Base-by-base conservation (phyloP, 2,329 filamentous ascomycete genomes). In the Neurospora sp. region DNA sequence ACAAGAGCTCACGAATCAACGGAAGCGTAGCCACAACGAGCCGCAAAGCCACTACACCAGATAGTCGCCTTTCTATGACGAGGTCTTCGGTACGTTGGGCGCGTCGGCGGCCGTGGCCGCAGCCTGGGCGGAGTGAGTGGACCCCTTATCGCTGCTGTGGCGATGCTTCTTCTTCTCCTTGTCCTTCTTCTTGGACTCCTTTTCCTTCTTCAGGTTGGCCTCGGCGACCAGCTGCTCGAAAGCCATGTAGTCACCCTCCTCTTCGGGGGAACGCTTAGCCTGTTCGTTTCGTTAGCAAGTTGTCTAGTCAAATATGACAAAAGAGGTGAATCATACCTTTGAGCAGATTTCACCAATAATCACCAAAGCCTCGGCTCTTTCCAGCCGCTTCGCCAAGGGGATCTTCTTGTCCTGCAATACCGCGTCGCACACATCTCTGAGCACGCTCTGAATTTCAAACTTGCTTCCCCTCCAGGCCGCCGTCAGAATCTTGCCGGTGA, bases 191-290 rank as follows among this genome's bases (percentile, higher is more conserved):
- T 93, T 91, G 70, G 92, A 88, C 77, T 95, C 91, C 79, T 93
- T 90, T 77, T 96, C 93, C 82, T 97, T 97, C 87, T 98, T 98
- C 69, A 93, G 91, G 70, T 94, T 93, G 4, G 95, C 95, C 79
- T 99, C 96, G 68, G 96, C 94, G 80, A 99, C 97, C 70, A 99
- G 89, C 81, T 98, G 93, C 80, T 99, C 96, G 76, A 99, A 99
- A 17, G 95, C 94, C 88, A 99, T 96, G 82, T 97, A 98, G 77
- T 98, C 96, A 73, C 96, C 95, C 81, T 99, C 96, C 83, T 99
- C 96, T 74, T 99, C 96, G 58, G 95, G 91, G 69, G 95, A 91
- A 73, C 96, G 90, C 79, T 91, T 87, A 52, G 95, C 93, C 94
- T 97, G 74, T 67, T 43, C 10, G 67, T 28, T 8, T 38, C 11